Conservation (phyloP, 768 basidiomycete species). For the Russula brevipes region DNA sequence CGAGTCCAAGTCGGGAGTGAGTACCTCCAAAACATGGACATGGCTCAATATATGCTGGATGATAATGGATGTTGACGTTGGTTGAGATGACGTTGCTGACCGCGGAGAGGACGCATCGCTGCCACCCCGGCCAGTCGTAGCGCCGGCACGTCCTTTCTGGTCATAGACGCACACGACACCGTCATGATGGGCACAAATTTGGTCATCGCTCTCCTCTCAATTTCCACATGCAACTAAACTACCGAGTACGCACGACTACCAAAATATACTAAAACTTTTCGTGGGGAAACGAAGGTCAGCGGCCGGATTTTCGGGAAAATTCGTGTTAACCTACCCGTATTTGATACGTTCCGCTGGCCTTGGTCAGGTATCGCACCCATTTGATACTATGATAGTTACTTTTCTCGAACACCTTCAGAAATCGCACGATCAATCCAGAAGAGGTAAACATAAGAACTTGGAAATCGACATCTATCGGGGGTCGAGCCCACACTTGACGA, state of each 20-base stretch:
- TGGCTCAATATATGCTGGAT: not conserved
- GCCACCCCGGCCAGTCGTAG: constrained; percentile 1
- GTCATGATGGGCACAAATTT: not conserved
- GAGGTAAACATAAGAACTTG: constrained; percentile 99
- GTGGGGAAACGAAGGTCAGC: not conserved
- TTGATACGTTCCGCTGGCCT: constrained; percentile 91
- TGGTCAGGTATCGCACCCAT: constrained; percentile 93
- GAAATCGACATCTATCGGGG: constrained; percentile 97
- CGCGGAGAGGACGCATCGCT: constrained; percentile 8
- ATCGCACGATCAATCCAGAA: constrained; percentile 92
- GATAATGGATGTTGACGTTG: not conserved
- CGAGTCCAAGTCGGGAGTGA: not conserved
- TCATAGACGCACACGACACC: not conserved
- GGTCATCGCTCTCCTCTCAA: not conserved
- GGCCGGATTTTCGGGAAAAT: not conserved
- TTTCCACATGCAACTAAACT: not conserved
- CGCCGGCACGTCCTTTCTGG: constrained; percentile 7
- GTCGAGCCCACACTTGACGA: constrained; percentile 95
- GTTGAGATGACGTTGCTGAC: constrained; percentile 1
- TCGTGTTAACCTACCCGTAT: constrained; percentile 65
- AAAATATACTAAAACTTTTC: constrained; percentile 18
- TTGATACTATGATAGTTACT: constrained; percentile 90
- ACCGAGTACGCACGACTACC: not conserved
- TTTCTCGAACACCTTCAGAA: constrained; percentile 98
- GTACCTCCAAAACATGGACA: constrained; percentile 26